Percentiles rank a stretch among this genome's conserved stretches.
Conservation (phyloP, 2,329 filamentous ascomycete genomes). For the Sporothrix curviconia region DNA sequence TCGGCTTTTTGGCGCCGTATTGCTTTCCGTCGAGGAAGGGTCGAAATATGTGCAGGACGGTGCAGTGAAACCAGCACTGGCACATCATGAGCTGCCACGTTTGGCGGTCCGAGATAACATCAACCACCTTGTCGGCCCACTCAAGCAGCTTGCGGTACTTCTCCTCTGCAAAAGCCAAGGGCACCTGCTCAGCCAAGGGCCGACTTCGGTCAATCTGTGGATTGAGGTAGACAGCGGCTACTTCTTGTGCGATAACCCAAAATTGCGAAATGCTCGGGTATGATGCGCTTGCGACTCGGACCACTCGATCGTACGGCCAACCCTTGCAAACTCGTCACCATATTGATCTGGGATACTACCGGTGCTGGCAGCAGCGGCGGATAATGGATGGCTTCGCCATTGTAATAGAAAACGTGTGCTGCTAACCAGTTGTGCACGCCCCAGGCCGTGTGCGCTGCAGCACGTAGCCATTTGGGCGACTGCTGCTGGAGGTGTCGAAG, state of each 20-base stretch:
- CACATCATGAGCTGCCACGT: slow-evolving; percentile 11
- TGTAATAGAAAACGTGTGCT: slow-evolving; percentile 10
- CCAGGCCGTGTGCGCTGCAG: slow-evolving; percentile 14
- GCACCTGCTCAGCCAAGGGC: background rate
- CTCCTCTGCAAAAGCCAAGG: slow-evolving; percentile 19
- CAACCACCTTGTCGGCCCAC: slow-evolving; percentile 17
- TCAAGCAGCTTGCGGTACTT: slow-evolving; percentile 20
- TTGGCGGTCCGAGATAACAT: slow-evolving; percentile 6
- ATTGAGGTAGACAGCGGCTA: slow-evolving; percentile 11
- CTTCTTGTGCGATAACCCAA: slow-evolving; percentile 1
- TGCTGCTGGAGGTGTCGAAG: background rate
- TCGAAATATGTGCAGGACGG: slow-evolving; percentile 15
- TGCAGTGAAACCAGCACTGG: slow-evolving; percentile 19
- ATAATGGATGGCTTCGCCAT: slow-evolving; percentile 1
- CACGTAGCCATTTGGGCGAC: slow-evolving; percentile 5
- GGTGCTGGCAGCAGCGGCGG: background rate
- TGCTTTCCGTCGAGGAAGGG: slow-evolving; percentile 11
- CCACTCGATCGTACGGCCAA: background rate
- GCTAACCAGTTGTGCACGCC: slow-evolving; percentile 15
- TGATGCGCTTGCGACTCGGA: background rate
- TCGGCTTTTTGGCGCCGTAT: background rate
- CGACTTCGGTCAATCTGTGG: slow-evolving; percentile 6
- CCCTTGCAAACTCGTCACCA: background rate
- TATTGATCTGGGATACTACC: background rate
- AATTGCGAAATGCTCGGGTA: background rate